Conservation (phyloP, 2,329 filamentous ascomycete species). For the Pezizomycotina sp. region DNA sequence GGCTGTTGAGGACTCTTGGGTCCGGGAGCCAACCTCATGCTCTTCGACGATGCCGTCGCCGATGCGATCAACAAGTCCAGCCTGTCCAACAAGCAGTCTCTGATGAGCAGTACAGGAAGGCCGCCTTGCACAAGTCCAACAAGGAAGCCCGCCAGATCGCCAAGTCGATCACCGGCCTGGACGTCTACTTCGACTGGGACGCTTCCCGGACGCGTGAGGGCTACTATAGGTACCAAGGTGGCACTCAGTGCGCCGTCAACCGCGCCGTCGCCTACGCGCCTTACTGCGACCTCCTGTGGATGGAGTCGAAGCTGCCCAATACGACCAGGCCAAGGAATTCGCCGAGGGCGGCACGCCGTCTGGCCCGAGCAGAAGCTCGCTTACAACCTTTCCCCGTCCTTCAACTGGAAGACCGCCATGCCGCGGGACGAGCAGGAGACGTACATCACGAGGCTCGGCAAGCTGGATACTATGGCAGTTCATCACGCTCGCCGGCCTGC, state of each 20-base stretch:
- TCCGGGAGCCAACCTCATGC: constrained; percentile 57
- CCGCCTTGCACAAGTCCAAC: constrained; percentile 71
- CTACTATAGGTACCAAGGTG: constrained; percentile 83
- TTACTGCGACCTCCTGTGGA: constrained; percentile 94
- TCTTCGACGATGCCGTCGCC: constrained; percentile 78
- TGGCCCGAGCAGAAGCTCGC: constrained; percentile 95
- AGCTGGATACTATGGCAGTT: constrained; percentile 97
- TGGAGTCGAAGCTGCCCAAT: constrained; percentile 96
- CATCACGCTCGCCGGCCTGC: constrained; percentile 94
- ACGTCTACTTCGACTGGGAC: constrained; percentile 92
- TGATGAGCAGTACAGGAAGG: constrained; percentile 50
- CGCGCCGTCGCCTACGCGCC: constrained; percentile 81
- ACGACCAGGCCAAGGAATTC: constrained; percentile 77
- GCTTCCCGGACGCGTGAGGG: constrained; percentile 82
- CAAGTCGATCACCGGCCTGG: constrained; percentile 55
- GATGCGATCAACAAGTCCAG: constrained; percentile 59
- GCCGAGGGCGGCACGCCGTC: constrained; percentile 75
- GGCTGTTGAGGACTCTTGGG: constrained; percentile 83
- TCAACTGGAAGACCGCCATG: constrained; percentile 93
- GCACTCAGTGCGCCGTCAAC: constrained; percentile 80
- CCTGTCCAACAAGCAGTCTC: constrained; percentile 48
- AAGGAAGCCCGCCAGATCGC: constrained; percentile 65
- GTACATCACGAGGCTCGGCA: constrained; percentile 77
- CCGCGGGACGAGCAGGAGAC: constrained; percentile 82
- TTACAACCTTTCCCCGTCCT: constrained; percentile 95